phyloP scores from a whole-genome alignment of 257 asterid genomes.

The Ballota nigra region DNA sequence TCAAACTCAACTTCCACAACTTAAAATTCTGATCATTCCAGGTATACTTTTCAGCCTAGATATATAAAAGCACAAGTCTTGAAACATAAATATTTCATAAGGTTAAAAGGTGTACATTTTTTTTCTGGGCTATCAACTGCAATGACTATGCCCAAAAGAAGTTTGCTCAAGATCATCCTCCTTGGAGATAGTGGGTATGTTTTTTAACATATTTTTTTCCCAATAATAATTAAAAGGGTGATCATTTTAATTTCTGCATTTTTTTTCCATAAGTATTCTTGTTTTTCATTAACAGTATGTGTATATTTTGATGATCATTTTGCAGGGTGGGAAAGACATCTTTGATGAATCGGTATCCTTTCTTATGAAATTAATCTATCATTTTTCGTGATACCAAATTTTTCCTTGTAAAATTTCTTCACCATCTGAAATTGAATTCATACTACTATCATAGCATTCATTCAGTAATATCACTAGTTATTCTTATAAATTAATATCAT shows the following conservation, averaged over 20 bases:
- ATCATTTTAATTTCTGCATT: not conserved
- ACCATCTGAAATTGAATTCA: too few species aligned
- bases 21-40: too few species aligned
- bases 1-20: not conserved
- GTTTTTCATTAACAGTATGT: not conserved
- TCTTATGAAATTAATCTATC: not conserved
- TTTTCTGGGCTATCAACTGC: not conserved
- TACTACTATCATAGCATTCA: too few species aligned
- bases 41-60: too few species aligned
- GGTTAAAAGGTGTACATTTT: not conserved
- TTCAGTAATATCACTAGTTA: too few species aligned
- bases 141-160: constrained; percentile 48
- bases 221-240: not conserved
- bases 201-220: not conserved
- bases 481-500: too few species aligned
- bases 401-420: too few species aligned
- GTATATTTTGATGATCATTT: not conserved
- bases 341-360: constrained; percentile 83
- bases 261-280: not conserved
- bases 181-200: constrained; percentile 91
- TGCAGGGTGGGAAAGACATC: constrained; percentile 93
- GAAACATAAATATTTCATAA: constrained; percentile 2
- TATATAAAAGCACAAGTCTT: too few species aligned
- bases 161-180: constrained; percentile 80
- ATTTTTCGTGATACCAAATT: too few species aligned